Evolutionary conservation across 192 early-diverging fungal species (phyloP), one percentile per base, ranked within the genome.

Genomic region (Podila minutissima): DNA sequence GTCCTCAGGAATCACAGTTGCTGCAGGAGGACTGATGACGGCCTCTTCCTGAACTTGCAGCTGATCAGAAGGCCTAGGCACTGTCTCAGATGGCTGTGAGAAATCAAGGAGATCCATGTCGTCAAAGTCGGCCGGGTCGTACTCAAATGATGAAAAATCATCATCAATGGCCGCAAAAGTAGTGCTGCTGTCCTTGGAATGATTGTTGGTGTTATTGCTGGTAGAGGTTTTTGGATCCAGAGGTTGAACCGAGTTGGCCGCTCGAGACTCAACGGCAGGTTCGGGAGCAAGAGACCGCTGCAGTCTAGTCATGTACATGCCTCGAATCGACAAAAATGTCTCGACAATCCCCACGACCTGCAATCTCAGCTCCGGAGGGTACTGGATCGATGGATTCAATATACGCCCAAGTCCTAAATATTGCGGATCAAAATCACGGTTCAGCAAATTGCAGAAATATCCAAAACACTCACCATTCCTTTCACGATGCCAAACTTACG

Each of bases 61-160:
- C 7, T 11, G 15, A 26, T 26, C 35, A 22, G 62, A 13, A 5
- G 38, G 3, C 38, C 38, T 24, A 17, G 64, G 20, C 17, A 48
- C 38, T 5, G 38, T 6, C 28, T 64, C 70, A 1, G 62, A 53
- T 22, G 33, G 4, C 24, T 63, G 62, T 2, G 62, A 66, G 31
- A 49, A 31, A 13, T 69, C 62, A 22, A 69, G 28, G 11, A 68
- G 31, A 19, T 73, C 77, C 5, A 51, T 58, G 5, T 73, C 57
- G 28, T 64, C 66, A 59, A 69, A 73, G 4, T 31, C 66, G 37
- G 69, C 7, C 6, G 58, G 62, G 10, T 76, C 74, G 33, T 59
- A 59, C 22, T 81, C 77, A 15, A 73, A 35, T 4, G 64, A 81
- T 12, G 71, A 64, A 20, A 81, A 66, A 3, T 48, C 77, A 51